Base-by-base conservation (phyloP, 1,284 basidiomycete genomes). In the Malassezia yamatoensis region DNA sequence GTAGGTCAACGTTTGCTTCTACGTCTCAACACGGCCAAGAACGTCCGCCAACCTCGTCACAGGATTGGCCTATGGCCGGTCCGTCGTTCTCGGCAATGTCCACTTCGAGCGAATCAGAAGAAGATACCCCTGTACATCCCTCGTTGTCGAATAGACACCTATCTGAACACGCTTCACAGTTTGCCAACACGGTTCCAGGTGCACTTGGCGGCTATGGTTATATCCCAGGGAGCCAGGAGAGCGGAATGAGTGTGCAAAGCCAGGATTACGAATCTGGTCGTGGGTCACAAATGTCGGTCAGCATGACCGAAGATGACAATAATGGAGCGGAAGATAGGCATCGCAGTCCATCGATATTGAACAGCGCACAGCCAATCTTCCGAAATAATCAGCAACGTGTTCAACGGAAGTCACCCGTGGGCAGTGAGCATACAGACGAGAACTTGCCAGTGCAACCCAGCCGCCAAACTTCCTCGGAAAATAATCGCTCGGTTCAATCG, bases 211-310 rank as follows among this genome's bases (percentile, higher is more conserved):
- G 65, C 2, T 72, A 72, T 44, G 67, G 67, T 10, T 68, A 70
- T 47, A 72, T 72, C 32, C 63, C 68, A 0, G 62, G 68, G 16
- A 72, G 70, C 54, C 62, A 66, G 46, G 68, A 70, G 46, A 69
- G 65, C 35, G 65, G 64, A 0, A 33, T 72, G 36, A 65, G 63
- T 29, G 38, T 51, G 11, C 32, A 43, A 13, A 49, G 44, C 38
- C 41, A 38, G 12, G 46, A 53, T 20, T 47, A 12, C 11, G 50
- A 53, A 13, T 49, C 56, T 3, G 20, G 32, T n/a, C 18, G 6
- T 3, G 41, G 41, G 38, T 53, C 47, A 20, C 41, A 39, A 20
- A 46, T 53, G 47, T 58, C 55, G 15, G 51, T 44, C 7, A 60
- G 63, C 39, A 41, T 51, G 13, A 53, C 43, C 9, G 61, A 55